Evolutionary conservation across 371 early-diverging fungal species (phyloP), one percentile per base, ranked within the genome.

Genomic region (Mucor sp.): DNA sequence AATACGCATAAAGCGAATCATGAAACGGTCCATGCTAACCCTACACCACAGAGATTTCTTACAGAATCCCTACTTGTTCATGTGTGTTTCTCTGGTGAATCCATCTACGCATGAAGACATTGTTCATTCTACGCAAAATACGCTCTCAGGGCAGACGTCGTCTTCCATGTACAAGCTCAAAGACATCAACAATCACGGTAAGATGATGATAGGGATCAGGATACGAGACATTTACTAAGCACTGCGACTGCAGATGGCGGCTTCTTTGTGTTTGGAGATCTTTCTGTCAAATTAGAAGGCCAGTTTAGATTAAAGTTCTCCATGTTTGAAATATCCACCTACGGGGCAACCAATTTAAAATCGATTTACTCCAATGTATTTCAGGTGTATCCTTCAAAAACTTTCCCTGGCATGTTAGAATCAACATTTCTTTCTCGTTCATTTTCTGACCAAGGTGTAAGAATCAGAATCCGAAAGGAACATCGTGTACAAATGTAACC

Each of bases 381-480:
- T 74, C 89, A 84, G 12, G 94, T 94, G 7, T 94, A 91, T 74
- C 83, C 94, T 14, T 87, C 94, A 43, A 95, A 94, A 72, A 88
- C 88, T 37, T 97, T 95, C 66, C 95, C 97, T 6, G 97, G 97
- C 6, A 90, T 94, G 90, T 47, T 76, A 12, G 95, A 93, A 63
- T 93, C 95, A 0, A 96, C 96, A 0, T 86, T 85, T 62, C 76
- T 95, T 50, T 93, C 95, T 6, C 81, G 92, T 39, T 79, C 90
- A 23, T 95, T 96, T 82, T 94, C 96, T 19, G 94, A 94, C 60
- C 97, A 96, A 71, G 97, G 97, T 6, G 82, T 95, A 21, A 92
- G 94, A 66, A 93, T 97, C 41, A 86, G 95, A 35, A 93, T 95
- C 55, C 87, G 95, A 35, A 88, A 87, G 63, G 85, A 86, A 63